These are phyloP conservation scores for Entrophospora sp. DNA, from an alignment of 192 early-diverging fungal species.

Conservation along the genomic window DNA sequence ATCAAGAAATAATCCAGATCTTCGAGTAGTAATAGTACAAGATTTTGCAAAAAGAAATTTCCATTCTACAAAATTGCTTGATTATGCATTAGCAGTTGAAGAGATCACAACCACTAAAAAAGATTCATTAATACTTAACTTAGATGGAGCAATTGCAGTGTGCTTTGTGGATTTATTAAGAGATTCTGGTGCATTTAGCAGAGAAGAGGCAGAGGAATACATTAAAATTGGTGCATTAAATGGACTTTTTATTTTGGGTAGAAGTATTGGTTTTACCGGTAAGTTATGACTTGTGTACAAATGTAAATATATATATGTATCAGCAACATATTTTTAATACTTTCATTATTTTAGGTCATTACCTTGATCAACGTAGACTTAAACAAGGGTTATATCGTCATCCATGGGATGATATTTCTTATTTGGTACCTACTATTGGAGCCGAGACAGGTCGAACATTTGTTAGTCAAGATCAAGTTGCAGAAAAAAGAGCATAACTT, in stretches of 20 bases:
- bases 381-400: conserved; percentile 99
- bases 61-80: conserved; percentile 75
- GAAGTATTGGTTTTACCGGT: conserved; percentile 88
- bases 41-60: conserved; percentile 85
- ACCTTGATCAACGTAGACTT: conserved; percentile 94
- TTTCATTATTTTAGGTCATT: conserved; percentile 56
- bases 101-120: conserved; percentile 95
- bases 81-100: conserved; percentile 92
- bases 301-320: too few relatives aligned
- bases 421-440: conserved; percentile 49
- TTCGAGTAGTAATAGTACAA: conserved; percentile 94
- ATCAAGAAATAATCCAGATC: conserved; percentile 95
- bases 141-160: conserved; percentile 91
- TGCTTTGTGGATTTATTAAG: conserved; percentile 93
- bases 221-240: conserved; percentile 92
- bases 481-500: conserved; percentile 4
- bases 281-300: too few relatives aligned
- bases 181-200: conserved; percentile 84
- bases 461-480: conserved; percentile 24
- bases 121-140: conserved; percentile 94
- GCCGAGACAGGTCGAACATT: conserved; percentile 36
- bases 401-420: conserved; percentile 96
- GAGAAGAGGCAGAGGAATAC: conserved; percentile 94
- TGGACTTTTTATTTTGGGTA: conserved; percentile 92
- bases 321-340: background rate